A percentile compares a stretch with the other conserved stretches of the same genome.
These are phyloP conservation scores for Mucor racemosus DNA, from an alignment of 371 early-diverging fungal species.

Conservation along the genomic window DNA sequence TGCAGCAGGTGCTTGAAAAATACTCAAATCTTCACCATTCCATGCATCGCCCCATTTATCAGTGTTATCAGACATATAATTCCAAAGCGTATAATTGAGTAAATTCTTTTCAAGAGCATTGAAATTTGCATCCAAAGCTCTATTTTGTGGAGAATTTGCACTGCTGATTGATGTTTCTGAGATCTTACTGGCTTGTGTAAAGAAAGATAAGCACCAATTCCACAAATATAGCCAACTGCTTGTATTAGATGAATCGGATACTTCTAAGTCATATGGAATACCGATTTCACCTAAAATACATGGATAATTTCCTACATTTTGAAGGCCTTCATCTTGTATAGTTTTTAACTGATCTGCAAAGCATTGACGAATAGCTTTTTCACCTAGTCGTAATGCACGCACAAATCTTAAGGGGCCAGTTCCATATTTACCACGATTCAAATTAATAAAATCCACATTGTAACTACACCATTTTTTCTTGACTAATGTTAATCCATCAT, in stretches of 20 bases:
- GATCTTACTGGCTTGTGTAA: background rate
- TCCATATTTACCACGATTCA: conserved; percentile 67
- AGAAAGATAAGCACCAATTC: conserved; percentile 20
- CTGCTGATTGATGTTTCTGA: conserved; percentile 11
- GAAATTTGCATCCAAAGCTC: conserved; percentile 73
- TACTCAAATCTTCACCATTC: conserved; percentile 76
- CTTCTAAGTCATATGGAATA: conserved; percentile 75
- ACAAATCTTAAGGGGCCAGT: conserved; percentile 53
- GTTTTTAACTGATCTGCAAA: conserved; percentile 64
- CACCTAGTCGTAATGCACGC: conserved; percentile 64
- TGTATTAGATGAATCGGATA: background rate
- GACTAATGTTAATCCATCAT: conserved; percentile 73
- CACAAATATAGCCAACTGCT: background rate
- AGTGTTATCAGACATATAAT: conserved; percentile 66
- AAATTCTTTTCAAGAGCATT: conserved; percentile 67
- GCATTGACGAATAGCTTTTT: conserved; percentile 60
- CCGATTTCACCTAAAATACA: conserved; percentile 76
- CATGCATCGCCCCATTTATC: conserved; percentile 70
- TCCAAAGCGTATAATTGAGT: conserved; percentile 70
- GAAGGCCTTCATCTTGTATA: conserved; percentile 57
- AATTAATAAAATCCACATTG: conserved; percentile 70
- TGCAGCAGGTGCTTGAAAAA: conserved; percentile 38
- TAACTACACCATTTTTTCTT: conserved; percentile 71
- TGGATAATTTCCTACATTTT: conserved; percentile 56
- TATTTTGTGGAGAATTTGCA: conserved; percentile 57